Evolutionary conservation across 1,284 basidiomycete genomes (phyloP).

Genomic region (Tilletia indica): DNA sequence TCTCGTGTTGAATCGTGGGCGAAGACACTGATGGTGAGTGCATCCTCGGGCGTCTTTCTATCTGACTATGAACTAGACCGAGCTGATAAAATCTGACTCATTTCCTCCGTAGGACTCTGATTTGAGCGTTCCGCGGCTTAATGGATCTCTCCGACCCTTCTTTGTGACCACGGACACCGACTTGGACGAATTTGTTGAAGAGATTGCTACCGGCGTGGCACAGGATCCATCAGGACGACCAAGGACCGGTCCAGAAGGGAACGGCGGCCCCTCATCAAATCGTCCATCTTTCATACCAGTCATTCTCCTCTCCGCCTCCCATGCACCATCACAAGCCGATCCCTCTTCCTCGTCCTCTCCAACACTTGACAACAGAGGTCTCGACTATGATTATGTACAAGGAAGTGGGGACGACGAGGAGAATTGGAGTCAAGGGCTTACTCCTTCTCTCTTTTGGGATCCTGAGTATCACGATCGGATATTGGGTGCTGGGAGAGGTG

Average conservation of each 20-base stretch:
- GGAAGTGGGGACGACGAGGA: constrained; percentile 88
- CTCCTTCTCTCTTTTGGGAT: constrained; percentile 71
- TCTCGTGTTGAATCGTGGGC: constrained; percentile 68
- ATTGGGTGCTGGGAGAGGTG: constrained; percentile 47
- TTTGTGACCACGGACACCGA: constrained; percentile 60
- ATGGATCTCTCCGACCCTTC: constrained; percentile 65
- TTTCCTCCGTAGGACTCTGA: constrained; percentile 54
- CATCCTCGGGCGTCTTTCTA: no score
- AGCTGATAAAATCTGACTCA: neutral
- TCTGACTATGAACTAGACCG: neutral
- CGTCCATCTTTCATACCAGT: constrained; percentile 16
- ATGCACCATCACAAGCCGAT: neutral
- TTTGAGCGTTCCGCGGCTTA: constrained; percentile 55
- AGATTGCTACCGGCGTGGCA: neutral
- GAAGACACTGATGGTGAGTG: constrained; percentile 59
- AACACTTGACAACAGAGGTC: no score
- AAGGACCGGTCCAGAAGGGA: no score
- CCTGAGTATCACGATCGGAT: neutral
- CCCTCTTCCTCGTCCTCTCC: neutral
- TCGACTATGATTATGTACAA: constrained; percentile 72
- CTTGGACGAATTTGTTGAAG: neutral
- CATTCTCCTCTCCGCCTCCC: constrained; percentile 19
- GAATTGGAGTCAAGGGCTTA: constrained; percentile 76
- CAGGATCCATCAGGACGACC: no score
- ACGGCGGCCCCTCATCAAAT: no score